phyloP scores from a whole-genome alignment of 108 stramenopile genomes.

The Fragilariopsis cylindrus region DNA sequence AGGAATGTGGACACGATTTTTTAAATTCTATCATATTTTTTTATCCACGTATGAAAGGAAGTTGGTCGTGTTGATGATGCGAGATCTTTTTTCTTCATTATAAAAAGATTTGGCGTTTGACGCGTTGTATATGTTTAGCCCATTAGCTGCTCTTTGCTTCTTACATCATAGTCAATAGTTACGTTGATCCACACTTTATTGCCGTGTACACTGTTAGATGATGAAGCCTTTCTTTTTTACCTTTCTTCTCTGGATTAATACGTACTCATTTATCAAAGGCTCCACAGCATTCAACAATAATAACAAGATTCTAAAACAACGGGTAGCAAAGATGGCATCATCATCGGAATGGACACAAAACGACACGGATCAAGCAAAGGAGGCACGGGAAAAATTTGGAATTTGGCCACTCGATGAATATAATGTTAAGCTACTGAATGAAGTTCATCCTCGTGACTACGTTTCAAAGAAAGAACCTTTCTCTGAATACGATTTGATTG shows the following conservation, averaged over 20 bases:
- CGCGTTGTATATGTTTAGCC: no score
- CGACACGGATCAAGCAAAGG: slow-evolving; percentile 33
- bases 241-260: slow-evolving; percentile 4
- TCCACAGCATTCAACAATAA: background rate
- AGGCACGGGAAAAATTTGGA: slow-evolving; percentile 46
- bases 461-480: slow-evolving; percentile 37
- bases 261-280: background rate
- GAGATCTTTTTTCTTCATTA: no score
- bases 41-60: no score
- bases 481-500: slow-evolving; percentile 86
- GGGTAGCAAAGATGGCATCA: background rate
- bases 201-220: background rate
- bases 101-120: no score
- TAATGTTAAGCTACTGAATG: slow-evolving; percentile 65
- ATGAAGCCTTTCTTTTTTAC: background rate
- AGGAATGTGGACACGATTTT: no score
- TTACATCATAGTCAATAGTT: no score
- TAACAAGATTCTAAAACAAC: background rate
- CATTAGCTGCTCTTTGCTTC: no score
- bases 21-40: no score
- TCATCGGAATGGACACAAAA: slow-evolving; percentile 26
- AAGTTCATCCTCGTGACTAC: slow-evolving; percentile 64
- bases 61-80: no score
- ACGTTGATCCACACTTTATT: no score
- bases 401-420: slow-evolving; percentile 74